phyloP scores from a whole-genome alignment of 306 rosid species.

The Malus asiatica region DNA sequence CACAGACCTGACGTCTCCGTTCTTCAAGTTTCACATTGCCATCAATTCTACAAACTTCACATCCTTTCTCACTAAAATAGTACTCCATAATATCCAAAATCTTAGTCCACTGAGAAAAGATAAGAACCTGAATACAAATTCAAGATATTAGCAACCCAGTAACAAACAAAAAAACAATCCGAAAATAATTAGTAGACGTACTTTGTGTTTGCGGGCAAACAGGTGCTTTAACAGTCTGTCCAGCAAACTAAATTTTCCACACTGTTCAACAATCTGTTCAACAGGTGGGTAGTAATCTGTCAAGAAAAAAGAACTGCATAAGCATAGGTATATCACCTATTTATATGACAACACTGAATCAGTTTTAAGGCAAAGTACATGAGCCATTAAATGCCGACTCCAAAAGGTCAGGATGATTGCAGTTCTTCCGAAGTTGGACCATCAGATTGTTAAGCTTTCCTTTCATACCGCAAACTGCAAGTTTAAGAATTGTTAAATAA shows the following conservation, averaged over 20 bases:
- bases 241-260: slow-evolving; percentile 82
- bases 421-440: slow-evolving; percentile 89
- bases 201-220: slow-evolving; percentile 70
- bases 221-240: slow-evolving; percentile 62
- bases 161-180: slow-evolving; percentile 7
- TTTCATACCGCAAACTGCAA: slow-evolving; percentile 37
- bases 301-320: slow-evolving; percentile 9
- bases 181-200: slow-evolving; percentile 17
- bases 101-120: slow-evolving; percentile 87
- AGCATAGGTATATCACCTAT: slow-evolving; percentile 1
- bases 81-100: slow-evolving; percentile 87
- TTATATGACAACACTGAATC: slow-evolving; percentile 6
- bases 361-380: slow-evolving; percentile 24
- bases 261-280: slow-evolving; percentile 67
- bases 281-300: slow-evolving; percentile 69
- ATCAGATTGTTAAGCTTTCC: slow-evolving; percentile 48
- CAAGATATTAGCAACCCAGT: slow-evolving; percentile 17
- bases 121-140: slow-evolving; percentile 59
- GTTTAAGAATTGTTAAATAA: neutral
- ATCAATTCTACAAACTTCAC: slow-evolving; percentile 87
- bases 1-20: slow-evolving; percentile 74
- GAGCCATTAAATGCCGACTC: slow-evolving; percentile 56
- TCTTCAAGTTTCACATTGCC: slow-evolving; percentile 70
- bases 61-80: slow-evolving; percentile 78
- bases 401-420: slow-evolving; percentile 91